phyloP scores from a whole-genome alignment of 495 filamentous ascomycete species.

The Geopyxis carbonaria region DNA sequence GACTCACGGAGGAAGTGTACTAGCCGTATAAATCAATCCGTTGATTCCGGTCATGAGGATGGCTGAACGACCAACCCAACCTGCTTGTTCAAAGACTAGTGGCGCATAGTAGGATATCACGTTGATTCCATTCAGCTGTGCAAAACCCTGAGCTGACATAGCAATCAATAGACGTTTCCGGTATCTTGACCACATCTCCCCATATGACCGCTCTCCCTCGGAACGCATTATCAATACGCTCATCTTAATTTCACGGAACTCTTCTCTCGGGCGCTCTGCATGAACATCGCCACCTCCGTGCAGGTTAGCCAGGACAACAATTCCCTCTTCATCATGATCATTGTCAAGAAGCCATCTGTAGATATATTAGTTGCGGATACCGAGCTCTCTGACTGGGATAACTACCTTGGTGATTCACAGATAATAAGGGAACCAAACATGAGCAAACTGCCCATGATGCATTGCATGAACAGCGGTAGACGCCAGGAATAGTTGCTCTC shows the following conservation, averaged over 20 bases:
- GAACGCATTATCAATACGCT: conserved; percentile 80
- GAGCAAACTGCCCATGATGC: conserved; percentile 75
- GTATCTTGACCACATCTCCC: conserved; percentile 91
- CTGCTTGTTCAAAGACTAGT: conserved; percentile 86
- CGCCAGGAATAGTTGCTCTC: conserved; percentile 76
- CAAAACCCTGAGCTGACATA: conserved; percentile 93
- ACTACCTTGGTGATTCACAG: conserved; percentile 82
- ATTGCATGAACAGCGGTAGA: conserved; percentile 78
- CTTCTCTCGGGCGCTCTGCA: conserved; percentile 72
- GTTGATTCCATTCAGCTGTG: conserved; percentile 96
- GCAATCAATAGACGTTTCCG: conserved; percentile 86
- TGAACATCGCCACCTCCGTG: conserved; percentile 92
- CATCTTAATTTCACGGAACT: conserved; percentile 98
- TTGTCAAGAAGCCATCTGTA: conserved; percentile 88
- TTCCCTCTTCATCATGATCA: conserved; percentile 95
- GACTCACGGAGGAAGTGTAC: conserved; percentile 88
- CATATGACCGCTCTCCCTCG: conserved; percentile 82
- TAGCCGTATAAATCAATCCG: conserved; percentile 72
- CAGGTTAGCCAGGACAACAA: conserved; percentile 91
- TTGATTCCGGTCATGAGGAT: conserved; percentile 98
- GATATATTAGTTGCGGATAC: conserved; percentile 5
- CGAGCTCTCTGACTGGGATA: conserved; percentile 9
- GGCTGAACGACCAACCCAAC: conserved; percentile 76
- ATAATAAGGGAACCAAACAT: conserved; percentile 78
- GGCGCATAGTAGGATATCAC: conserved; percentile 97